phyloP scores from a whole-genome alignment of 164 flowering plant species.

The Chimonanthus salicifolius region DNA sequence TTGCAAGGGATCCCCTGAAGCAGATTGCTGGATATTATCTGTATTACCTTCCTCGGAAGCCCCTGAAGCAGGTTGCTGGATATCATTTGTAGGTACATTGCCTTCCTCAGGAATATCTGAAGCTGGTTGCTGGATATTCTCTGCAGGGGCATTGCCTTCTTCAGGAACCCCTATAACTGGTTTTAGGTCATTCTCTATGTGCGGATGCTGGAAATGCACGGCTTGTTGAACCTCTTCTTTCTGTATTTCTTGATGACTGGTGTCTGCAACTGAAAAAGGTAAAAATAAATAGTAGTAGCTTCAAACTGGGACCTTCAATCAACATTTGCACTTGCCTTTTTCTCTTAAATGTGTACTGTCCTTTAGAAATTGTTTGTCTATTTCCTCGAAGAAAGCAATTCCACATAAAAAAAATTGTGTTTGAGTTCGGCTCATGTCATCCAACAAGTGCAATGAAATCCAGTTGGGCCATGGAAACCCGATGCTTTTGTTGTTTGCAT shows the following conservation, averaged over 20 bases:
- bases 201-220: conserved; percentile 16
- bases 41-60: background rate
- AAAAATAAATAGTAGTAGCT: background rate
- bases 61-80: background rate
- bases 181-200: too few species aligned
- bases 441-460: too few species aligned
- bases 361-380: background rate
- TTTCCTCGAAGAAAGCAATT: too few species aligned
- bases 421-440: too few species aligned
- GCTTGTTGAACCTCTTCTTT: conserved; percentile 11
- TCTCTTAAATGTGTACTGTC: background rate
- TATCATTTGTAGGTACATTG: conserved; percentile 17
- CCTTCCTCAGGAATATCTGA: conserved; percentile 25
- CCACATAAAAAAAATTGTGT: too few species aligned
- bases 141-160: conserved; percentile 12
- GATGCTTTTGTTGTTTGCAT: too few species aligned
- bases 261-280: conserved; percentile 33
- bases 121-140: conserved; percentile 15
- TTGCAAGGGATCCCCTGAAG: conserved; percentile 19
- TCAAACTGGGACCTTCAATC: background rate
- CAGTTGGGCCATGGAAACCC: too few species aligned
- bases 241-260: conserved; percentile 27
- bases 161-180: too few species aligned
- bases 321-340: background rate
- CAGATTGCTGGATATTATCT: conserved; percentile 12